A percentile compares a stretch with the other conserved stretches of the same genome.
phyloP scores from a whole-genome alignment of 83 land plant genomes.

The Thuja plicata region DNA sequence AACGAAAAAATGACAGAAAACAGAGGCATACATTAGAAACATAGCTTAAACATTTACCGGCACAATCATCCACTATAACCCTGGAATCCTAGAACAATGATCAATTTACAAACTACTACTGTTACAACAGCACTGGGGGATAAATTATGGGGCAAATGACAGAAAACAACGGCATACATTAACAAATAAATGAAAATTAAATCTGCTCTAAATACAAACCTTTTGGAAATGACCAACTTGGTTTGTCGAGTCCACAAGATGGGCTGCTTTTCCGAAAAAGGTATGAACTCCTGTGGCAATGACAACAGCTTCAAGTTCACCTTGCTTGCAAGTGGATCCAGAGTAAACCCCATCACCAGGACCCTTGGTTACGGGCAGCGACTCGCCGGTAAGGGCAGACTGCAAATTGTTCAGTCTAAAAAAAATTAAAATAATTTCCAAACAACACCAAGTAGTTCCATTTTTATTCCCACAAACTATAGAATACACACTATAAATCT shows the following conservation, averaged over 20 bases:
- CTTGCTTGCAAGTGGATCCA: slow-evolving; percentile 78
- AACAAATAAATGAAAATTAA: not conserved
- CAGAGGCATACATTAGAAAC: not conserved
- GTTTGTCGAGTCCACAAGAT: slow-evolving; percentile 50
- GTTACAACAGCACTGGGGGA: not conserved
- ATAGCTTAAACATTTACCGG: not conserved
- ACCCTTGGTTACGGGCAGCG: slow-evolving; percentile 42
- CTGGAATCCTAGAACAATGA: not conserved
- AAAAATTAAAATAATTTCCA: not conserved
- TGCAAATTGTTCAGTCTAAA: slow-evolving; percentile 11
- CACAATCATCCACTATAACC: no score
- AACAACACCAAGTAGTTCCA: not conserved
- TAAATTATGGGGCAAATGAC: not conserved
- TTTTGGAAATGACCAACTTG: slow-evolving; percentile 61
- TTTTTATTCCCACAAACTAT: not conserved
- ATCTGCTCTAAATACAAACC: slow-evolving; percentile 22
- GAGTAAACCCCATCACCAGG: slow-evolving; percentile 59
- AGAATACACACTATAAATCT: not conserved
- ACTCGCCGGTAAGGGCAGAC: slow-evolving; percentile 57
- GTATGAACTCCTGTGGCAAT: slow-evolving; percentile 65
- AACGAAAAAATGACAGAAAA: not conserved
- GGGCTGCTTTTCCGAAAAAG: slow-evolving; percentile 63
- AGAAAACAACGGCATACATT: not conserved
- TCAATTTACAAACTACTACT: not conserved
- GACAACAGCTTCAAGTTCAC: slow-evolving; percentile 59